These are phyloP conservation scores for Musa beccarii DNA, from an alignment of 176 grass and related monocot species.

Conservation along the genomic window DNA sequence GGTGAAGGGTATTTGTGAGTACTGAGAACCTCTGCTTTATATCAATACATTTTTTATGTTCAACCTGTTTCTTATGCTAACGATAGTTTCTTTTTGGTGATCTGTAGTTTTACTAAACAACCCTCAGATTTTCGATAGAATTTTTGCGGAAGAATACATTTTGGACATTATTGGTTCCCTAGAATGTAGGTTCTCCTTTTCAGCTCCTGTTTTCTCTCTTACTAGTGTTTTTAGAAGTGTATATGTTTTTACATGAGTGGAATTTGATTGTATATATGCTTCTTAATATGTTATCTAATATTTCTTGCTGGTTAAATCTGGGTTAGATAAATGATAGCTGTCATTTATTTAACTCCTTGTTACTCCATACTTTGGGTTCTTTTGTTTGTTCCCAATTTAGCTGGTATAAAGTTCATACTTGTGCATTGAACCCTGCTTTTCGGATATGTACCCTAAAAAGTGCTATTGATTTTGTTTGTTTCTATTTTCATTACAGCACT, in stretches of 20 bases:
- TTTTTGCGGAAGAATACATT: conserved; percentile 75
- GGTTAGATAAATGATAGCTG: background rate
- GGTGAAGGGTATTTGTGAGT: conserved; percentile 78
- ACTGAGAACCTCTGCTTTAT: background rate
- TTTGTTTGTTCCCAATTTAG: background rate
- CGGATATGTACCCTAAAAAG: no score
- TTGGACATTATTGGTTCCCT: conserved; percentile 70
- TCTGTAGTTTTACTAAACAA: conserved; percentile 73
- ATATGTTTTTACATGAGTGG: background rate
- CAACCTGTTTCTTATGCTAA: conserved; percentile 8
- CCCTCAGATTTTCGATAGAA: conserved; percentile 53
- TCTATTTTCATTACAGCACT: no score
- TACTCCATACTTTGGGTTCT: background rate
- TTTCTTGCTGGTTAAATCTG: background rate
- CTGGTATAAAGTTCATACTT: no score
- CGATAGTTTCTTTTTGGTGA: conserved; percentile 33
- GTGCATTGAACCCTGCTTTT: no score
- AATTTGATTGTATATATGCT: background rate
- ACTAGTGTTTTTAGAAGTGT: background rate
- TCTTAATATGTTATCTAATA: background rate
- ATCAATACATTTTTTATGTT: conserved; percentile 7
- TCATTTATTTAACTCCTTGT: background rate
- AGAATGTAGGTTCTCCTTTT: conserved; percentile 58
- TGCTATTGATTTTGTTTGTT: no score
- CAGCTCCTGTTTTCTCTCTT: conserved; percentile 16